Base-by-base conservation (phyloP, 192 early-diverging fungal genomes). In the Spizellomyces punctatus region DNA sequence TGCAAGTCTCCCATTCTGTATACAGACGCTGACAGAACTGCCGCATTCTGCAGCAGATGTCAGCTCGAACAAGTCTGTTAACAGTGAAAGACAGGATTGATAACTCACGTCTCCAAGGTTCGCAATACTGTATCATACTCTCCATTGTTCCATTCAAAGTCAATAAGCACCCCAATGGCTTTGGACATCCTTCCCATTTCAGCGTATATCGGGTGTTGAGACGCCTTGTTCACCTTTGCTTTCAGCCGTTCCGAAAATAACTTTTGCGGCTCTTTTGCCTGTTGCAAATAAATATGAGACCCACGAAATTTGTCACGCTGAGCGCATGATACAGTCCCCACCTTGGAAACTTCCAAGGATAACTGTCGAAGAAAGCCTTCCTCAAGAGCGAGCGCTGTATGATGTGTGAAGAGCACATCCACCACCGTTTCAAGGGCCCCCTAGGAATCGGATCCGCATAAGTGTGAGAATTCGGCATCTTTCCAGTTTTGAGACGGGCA, bases 141-240 rank as follows among this genome's bases (percentile, higher is more conserved):
- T 12, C 68, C 68, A 7, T 45, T 42, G 12, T 12, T 22, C 58
- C 55, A 58, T 22, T 48, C 17, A 8, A 12, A 45, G 55, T 16
- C 68, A 8, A 59, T 6, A 41, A 70, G 47, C 5, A 46, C 10
- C 2, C 68, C 68, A 10, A 62, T 47, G 14, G 58, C 58, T 5
- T 48, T 41, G 10, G 57, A 61, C 44, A 70, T 70, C 22, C 42
- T 59, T 6, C 68, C 68, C 10, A 70, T 14, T n/a, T 42, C 12
- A 22, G 58, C 14, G 58, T 44, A 61, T 5, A 70, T 9, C n/a
- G 68, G 58, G 14, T 58, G 44, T 6, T 70, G 68, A 7, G 68
- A 61, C 1, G 5, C 45, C 58, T 70, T 70, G 43, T 3, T 47
- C 12, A 62, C 58, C 50, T 70, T 70, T 12, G 52, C 17, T 19